Evolutionary conservation across 1,284 basidiomycete species (phyloP), one percentile per base, ranked within the genome.

Genomic region (Trametes hirsuta): DNA sequence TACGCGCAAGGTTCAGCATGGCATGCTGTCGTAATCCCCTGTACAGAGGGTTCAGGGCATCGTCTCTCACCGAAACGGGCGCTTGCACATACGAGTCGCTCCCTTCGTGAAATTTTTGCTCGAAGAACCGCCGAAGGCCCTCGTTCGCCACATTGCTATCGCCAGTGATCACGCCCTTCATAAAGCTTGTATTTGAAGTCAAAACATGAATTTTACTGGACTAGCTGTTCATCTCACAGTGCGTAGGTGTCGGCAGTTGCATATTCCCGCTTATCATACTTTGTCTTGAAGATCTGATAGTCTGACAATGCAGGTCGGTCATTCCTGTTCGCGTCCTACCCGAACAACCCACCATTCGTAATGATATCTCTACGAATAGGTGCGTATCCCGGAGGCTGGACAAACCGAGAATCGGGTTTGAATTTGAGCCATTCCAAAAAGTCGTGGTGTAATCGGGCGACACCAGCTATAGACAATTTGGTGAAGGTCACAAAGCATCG

Each of bases 11-110:
- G 66, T 90, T 88, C 41, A 93, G 76, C 57, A 93, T 72, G 0
- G 89, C 88, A 69, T 90, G 87, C 66, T 93, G 91, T 49, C 91
- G 86, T 58, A 91, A 74, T 15, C 89, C 88, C 25, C 91, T 93
- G 66, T 35, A 53, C 41, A 47, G 50, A 49, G 14, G 59, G 44
- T 50, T n/a, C 57, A 4, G 30, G 50, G 25, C 55, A 24, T 37
- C 36, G 41, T 24, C n/a, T 11, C 22, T 47, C 2, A 34, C 18
- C 18, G 21, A 35, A 3, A 36, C 42, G 40, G 15, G 47, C 44
- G 40, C 3, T 0, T 36, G 44, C 22, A 76, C 90, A 66, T 63
- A 91, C 88, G 90, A 92, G 71, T 93, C 91, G 62, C 84, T 87
- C 21, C 79, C 81, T 53, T 88, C 85, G 66, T 91, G 87, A 68